phyloP scores from a whole-genome alignment of 208 protist genomes.

The Leishmania martiniquensis region DNA sequence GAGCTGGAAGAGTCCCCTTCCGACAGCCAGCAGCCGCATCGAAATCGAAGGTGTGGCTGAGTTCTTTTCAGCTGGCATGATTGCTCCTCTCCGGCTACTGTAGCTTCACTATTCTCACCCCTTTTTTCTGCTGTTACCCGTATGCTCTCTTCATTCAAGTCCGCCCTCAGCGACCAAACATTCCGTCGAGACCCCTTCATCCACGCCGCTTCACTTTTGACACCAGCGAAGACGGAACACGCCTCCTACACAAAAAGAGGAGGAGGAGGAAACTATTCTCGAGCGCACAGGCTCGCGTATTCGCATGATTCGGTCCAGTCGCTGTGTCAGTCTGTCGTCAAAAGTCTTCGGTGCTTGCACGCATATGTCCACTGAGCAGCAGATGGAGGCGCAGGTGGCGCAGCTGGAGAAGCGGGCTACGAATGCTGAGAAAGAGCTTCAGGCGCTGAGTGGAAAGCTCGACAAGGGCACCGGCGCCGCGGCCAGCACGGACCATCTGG shows the following conservation, averaged over 20 bases:
- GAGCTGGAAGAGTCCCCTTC: too few species aligned
- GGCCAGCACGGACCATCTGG: constrained; percentile 22
- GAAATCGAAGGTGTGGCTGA: too few species aligned
- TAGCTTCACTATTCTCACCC: too few species aligned
- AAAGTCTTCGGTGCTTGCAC: neutral
- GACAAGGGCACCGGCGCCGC: constrained; percentile 12
- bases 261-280: too few species aligned
- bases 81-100: neutral
- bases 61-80: too few species aligned
- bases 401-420: constrained; percentile 65
- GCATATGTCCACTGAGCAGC: constrained; percentile 12
- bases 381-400: constrained; percentile 21
- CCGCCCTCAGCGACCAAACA: neutral
- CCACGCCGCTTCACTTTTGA: neutral
- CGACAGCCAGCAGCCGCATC: too few species aligned
- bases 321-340: neutral
- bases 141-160: too few species aligned
- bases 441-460: constrained; percentile 42
- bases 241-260: neutral
- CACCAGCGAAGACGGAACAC: neutral
- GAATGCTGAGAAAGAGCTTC: constrained; percentile 51
- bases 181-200: neutral
- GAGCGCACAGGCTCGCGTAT: neutral
- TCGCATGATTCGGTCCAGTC: constrained; percentile 13
- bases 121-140: too few species aligned